Base-by-base conservation (phyloP, 1,139 yeast species). In the Diutina rugosa region DNA sequence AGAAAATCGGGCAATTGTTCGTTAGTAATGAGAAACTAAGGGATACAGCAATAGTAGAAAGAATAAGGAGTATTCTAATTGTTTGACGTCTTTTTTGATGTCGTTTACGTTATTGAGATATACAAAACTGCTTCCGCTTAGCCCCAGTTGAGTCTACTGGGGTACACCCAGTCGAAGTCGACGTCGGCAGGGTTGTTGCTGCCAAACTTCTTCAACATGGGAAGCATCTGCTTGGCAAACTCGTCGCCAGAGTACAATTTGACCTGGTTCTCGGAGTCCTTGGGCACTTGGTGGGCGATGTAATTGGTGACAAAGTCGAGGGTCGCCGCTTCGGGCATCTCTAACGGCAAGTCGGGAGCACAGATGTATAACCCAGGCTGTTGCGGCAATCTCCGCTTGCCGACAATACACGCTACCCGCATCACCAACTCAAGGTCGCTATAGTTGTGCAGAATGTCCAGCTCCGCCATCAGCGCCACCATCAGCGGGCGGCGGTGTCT, bases 381-480 rank as follows among this genome's bases (percentile, higher is more conserved):
- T 61, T 59, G 21, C 60, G 63, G 1, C 57, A 45, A 14, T n/a
- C 61, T 58, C 54, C 72, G 61, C 41, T 65, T 64, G 46, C 64
- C 62, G 14, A 71, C 73, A 21, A 69, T 68, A 55, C 65, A 61
- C 46, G 70, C 63, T 4, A 78, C 78, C 2, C 64, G 62, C 53
- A 75, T 61, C 58, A 75, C 65, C 41, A 74, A 62, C 59, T 72
- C 77, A 59, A 73, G 67, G 60, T 74, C 79, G 58, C 73, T 76
- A 65, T 74, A 74, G 57, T 74, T 74, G 61, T 65, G 67, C 1
- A 29, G 38, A 28, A 77, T 78, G 26, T 77, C 78, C 59, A 73
- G 64, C 10, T 74, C 78, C 61, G 73, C 72, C 51, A 74, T 59
- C 3, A 75, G 73, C 10, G 73, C 67, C 56, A 73, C 71, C 38